phyloP scores from a whole-genome alignment of 371 early-diverging fungal species.

The Saksenaea oblongispora region DNA sequence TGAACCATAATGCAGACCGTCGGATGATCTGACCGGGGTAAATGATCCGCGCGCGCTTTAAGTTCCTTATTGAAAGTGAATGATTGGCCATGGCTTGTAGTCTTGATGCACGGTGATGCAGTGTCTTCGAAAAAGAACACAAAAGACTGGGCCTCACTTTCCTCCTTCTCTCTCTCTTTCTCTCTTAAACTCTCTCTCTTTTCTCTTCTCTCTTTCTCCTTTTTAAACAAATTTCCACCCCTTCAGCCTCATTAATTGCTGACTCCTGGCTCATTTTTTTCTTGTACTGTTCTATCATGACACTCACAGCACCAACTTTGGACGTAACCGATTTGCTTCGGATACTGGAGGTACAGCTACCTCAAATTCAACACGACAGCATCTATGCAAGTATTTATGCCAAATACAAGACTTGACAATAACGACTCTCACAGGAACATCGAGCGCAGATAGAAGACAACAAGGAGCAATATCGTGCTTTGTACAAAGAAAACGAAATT shows the following conservation, averaged over 20 bases:
- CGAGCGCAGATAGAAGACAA: constrained; percentile 23
- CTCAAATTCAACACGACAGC: constrained; percentile 20
- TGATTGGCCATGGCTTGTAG: constrained; percentile 10
- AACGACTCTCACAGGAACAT: constrained; percentile 13
- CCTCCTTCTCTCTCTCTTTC: constrained; percentile 6
- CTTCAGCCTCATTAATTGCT: neutral
- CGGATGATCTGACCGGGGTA: constrained; percentile 5
- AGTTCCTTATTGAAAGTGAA: neutral
- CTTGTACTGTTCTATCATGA: constrained; percentile 6
- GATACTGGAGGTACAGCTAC: constrained; percentile 18
- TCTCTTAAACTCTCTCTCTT: neutral
- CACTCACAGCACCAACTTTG: neutral
- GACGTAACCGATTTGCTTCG: constrained; percentile 19
- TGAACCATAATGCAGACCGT: neutral
- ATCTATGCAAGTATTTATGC: constrained; percentile 22
- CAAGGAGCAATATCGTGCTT: constrained; percentile 22
- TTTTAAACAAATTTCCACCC: neutral
- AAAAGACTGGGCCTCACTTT: neutral
- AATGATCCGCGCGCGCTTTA: constrained; percentile 3
- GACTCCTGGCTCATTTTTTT: constrained; percentile 5
- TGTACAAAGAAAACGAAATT: constrained; percentile 19
- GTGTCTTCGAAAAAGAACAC: constrained; percentile 6
- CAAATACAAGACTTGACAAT: neutral
- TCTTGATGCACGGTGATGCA: constrained; percentile 20
- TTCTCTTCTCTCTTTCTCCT: constrained; percentile 6